Evolutionary conservation across 805 yeast species (phyloP), one percentile per base, ranked within the genome.

Genomic region (Teunomyces stri): DNA sequence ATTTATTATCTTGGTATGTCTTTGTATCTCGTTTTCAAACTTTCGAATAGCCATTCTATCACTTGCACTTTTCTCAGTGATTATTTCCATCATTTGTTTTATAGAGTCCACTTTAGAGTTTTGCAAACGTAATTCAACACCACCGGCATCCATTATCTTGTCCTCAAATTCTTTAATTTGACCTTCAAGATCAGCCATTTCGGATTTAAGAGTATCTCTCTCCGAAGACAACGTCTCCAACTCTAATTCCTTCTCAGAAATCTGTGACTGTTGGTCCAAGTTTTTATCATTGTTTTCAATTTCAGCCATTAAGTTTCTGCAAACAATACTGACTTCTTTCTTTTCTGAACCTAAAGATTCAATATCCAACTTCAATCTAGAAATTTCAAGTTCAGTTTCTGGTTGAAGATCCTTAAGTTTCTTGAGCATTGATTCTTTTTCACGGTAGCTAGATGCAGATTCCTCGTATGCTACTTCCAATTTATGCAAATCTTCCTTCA

Each of bases 141-240:
- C 99, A 45, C 99, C 99, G 45, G 89, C 85, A 43, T 87, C 84
- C 87, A 91, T 81, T 34, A 94, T 89, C 59, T 83, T 78, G 47
- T 84, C 87, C 54, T 89, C 91, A 3, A 91, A 67, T 0, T 56
- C 72, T 10, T 75, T 72, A 35, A 94, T 86, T 48, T 78, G 72
- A 5, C 64, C 58, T 60, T 81, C 88, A 36, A 80, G 64, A 28
- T 76, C 81, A 22, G 70, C 65, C 53, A 90, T 81, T 53, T 80
- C 80, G 2, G 69, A 67, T 57, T 80, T 75, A 6, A 90, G 61
- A 3, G 53, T 56, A 1, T 55, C 52, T 40, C 56, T 58, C 12
- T 57, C 60, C 9, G 33, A 27, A 1, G 43, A 38, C 25, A 67
- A 56, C 0, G 30, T 38, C 1, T 57, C 51, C 18, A 63, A 56